Percentiles rank a stretch among this genome's conserved stretches.
These are phyloP conservation scores for Lachnellula willkommii DNA, from an alignment of 2,329 filamentous ascomycete genomes.

Conservation along the genomic window DNA sequence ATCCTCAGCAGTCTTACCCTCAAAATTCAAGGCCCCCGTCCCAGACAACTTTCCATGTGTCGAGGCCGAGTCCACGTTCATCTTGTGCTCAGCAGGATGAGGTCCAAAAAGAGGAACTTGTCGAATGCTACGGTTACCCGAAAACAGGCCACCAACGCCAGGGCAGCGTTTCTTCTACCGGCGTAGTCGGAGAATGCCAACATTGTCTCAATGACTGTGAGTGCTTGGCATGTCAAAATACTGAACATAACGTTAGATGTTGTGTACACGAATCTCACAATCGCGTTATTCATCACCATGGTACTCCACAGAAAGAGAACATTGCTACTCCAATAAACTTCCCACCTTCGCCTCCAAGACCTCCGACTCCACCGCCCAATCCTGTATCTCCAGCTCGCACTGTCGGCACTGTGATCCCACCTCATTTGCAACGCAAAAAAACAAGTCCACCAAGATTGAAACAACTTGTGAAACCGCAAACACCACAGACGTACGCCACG, in stretches of 20 bases:
- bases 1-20: slow-evolving; percentile 1
- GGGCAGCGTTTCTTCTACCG: slow-evolving; percentile 18
- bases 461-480: not conserved
- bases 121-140: slow-evolving; percentile 26
- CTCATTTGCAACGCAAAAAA: not conserved
- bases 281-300: slow-evolving; percentile 8
- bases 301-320: not conserved
- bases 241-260: slow-evolving; percentile 25
- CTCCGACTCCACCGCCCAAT: not conserved
- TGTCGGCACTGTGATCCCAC: not conserved
- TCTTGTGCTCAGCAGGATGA: not conserved
- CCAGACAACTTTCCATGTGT: not conserved
- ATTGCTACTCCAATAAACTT: not conserved
- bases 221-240: slow-evolving; percentile 23
- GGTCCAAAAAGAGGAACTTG: slow-evolving; percentile 4
- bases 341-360: not conserved
- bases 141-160: slow-evolving; percentile 21
- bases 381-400: not conserved
- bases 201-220: slow-evolving; percentile 28
- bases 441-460: not conserved
- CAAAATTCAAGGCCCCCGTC: slow-evolving; percentile 1
- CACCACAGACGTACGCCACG: not conserved
- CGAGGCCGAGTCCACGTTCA: not conserved
- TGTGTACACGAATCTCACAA: slow-evolving; percentile 22
- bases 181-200: slow-evolving; percentile 25